Percentiles rank a stretch among this genome's conserved stretches.
Evolutionary conservation across 768 basidiomycete species (phyloP).

Genomic region (Clitopilus hobsonii): DNA sequence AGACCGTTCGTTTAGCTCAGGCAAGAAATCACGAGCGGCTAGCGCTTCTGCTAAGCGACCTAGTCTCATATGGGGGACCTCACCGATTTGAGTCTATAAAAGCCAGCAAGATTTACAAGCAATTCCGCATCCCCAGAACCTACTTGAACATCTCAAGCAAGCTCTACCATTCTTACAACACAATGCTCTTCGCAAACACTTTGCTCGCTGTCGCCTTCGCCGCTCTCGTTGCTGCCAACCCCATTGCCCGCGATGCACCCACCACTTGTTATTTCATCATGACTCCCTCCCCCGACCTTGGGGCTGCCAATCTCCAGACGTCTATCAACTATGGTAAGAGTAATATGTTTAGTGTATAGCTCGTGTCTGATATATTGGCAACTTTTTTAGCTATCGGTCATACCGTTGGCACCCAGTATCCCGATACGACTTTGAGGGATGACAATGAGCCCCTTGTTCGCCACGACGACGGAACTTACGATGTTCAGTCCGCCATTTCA

Average conservation of each 20-base stretch:
- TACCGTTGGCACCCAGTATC: background rate
- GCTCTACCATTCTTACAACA: background rate
- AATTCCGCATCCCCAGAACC: too few species aligned
- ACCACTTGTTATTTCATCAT: background rate
- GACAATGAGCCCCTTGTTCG: background rate
- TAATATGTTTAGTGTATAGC: too few species aligned
- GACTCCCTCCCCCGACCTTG: background rate
- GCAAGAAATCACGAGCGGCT: too few species aligned
- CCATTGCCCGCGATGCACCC: background rate
- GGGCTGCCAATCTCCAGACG: background rate
- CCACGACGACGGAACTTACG: background rate
- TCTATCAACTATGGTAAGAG: background rate
- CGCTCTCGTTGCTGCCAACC: background rate
- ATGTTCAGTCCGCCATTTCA: background rate
- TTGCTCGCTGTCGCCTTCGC: background rate
- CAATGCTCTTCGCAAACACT: background rate
- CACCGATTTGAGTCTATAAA: too few species aligned
- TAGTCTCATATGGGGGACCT: too few species aligned
- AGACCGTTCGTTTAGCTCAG: too few species aligned
- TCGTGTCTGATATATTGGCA: background rate
- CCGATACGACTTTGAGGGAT: background rate
- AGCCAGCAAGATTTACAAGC: too few species aligned
- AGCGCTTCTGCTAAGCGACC: too few species aligned
- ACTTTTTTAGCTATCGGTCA: background rate
- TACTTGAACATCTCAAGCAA: background rate